Percentiles rank a stretch among this genome's conserved stretches.
These are phyloP conservation scores for Magnaporthiopsis poae DNA, from an alignment of 2,329 filamentous ascomycete species.

Conservation along the genomic window DNA sequence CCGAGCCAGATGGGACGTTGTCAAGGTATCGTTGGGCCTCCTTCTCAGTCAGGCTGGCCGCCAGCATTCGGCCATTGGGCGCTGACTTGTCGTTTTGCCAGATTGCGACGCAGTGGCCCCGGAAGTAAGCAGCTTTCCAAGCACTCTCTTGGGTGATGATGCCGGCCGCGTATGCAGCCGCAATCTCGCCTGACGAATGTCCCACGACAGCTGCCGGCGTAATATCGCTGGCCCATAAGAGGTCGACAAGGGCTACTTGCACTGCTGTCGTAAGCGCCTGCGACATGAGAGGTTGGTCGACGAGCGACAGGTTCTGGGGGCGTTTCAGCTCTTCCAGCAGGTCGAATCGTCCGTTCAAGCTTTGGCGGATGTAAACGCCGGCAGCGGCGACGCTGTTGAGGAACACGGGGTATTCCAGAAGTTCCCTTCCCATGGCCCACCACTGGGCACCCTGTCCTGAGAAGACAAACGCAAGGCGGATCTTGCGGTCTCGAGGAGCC, in stretches of 20 bases:
- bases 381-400: conserved; percentile 19
- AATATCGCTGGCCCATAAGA: conserved; percentile 20
- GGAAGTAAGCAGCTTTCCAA: conserved; percentile 23
- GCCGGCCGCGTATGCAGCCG: conserved; percentile 25
- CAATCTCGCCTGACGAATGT: conserved; percentile 29
- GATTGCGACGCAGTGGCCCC: conserved; percentile 21
- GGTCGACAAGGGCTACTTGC: conserved; percentile 25
- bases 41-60: conserved; percentile 28
- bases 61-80: conserved; percentile 36
- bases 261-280: conserved; percentile 24
- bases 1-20: conserved; percentile 14
- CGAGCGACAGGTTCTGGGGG: conserved; percentile 10
- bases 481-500: conserved; percentile 4
- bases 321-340: conserved; percentile 15
- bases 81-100: conserved; percentile 12
- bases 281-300: conserved; percentile 20
- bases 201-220: conserved; percentile 21
- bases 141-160: conserved; percentile 19
- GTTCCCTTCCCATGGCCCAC: conserved; percentile 27
- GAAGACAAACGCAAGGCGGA: conserved; percentile 21
- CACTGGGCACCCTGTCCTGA: conserved; percentile 28
- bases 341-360: conserved; percentile 17
- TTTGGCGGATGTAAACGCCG: conserved; percentile 18
- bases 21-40: conserved; percentile 22
- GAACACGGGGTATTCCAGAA: conserved; percentile 22